Percentiles rank a stretch among this genome's conserved stretches.
Conservation (phyloP, 2,329 filamentous ascomycete genomes). For the Tolypocladium inflatum region DNA sequence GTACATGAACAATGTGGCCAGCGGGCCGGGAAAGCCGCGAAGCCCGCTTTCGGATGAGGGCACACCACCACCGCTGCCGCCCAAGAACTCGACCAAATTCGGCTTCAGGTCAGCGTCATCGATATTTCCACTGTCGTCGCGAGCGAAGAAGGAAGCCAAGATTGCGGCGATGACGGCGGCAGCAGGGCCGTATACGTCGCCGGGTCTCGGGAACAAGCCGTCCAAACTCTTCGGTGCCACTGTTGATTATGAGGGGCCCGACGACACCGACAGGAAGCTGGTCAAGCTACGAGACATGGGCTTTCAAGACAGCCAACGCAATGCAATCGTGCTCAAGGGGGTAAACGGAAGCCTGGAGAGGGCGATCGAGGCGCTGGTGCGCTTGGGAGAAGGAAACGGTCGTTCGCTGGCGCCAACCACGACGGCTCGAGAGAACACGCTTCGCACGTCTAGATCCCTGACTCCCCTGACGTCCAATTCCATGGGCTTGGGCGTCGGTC, state of each 20-base stretch:
- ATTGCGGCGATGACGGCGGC: conserved; percentile 15
- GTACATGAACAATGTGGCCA: conserved; percentile 56
- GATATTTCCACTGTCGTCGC: conserved; percentile 54
- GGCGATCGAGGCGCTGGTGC: conserved; percentile 74
- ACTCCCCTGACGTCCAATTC: conserved; percentile 39
- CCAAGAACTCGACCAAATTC: conserved; percentile 55
- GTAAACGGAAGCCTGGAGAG: conserved; percentile 78
- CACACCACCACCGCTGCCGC: conserved; percentile 49
- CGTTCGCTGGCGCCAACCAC: conserved; percentile 23
- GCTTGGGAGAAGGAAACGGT: conserved; percentile 63
- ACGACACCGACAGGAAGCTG: conserved; percentile 69
- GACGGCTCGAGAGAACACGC: conserved; percentile 35
- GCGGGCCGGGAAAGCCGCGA: conserved; percentile 28
- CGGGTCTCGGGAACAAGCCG: conserved; percentile 48
- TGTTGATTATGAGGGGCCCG: conserved; percentile 41
- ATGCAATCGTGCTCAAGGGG: conserved; percentile 71
- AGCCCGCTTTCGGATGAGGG: conserved; percentile 47
- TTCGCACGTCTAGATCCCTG: conserved; percentile 41
- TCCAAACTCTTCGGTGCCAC: conserved; percentile 62
- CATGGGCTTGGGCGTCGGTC: conserved; percentile 18
- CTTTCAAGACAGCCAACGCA: conserved; percentile 74
- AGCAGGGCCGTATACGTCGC: conserved; percentile 19
- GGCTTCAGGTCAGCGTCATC: conserved; percentile 53
- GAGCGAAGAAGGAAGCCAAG: conserved; percentile 45
- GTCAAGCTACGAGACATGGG: conserved; percentile 79